Evolutionary conservation across 306 rosid species (phyloP).

Genomic region (Cucumis cinereus): DNA sequence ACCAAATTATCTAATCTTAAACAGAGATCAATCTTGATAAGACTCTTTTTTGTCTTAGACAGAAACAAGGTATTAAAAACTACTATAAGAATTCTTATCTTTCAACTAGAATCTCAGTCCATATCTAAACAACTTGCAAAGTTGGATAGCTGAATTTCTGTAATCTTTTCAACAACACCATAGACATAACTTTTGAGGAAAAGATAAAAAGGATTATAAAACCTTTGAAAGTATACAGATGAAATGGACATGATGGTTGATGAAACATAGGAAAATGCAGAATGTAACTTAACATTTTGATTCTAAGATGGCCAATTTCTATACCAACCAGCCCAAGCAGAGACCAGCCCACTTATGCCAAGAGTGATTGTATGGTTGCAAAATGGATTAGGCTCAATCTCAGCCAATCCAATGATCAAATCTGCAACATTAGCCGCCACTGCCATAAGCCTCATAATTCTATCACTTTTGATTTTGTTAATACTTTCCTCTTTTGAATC

Average conservation of each 20-base stretch:
- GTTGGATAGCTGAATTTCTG: neutral
- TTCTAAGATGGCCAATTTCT: conserved; percentile 79
- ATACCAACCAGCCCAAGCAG: conserved; percentile 99
- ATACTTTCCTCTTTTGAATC: conserved; percentile 11
- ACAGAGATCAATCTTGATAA: neutral
- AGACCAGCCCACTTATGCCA: conserved; percentile 91
- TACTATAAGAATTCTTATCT: neutral
- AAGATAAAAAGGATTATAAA: neutral
- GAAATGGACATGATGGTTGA: neutral
- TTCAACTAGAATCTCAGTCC: neutral
- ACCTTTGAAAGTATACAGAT: neutral
- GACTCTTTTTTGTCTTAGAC: neutral
- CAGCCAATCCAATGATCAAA: conserved; percentile 71
- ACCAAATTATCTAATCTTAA: neutral
- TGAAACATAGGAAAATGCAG: neutral
- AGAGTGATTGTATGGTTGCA: conserved; percentile 72
- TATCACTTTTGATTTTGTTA: conserved; percentile 52
- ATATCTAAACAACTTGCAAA: neutral
- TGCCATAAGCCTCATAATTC: conserved; percentile 80
- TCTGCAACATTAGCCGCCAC: conserved; percentile 89
- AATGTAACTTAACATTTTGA: neutral
- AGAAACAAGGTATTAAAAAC: neutral
- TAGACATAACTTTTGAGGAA: neutral
- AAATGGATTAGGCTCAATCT: conserved; percentile 82
- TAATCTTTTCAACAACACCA: neutral